phyloP scores from a whole-genome alignment of 306 rosid species.

The Castanea crenata region DNA sequence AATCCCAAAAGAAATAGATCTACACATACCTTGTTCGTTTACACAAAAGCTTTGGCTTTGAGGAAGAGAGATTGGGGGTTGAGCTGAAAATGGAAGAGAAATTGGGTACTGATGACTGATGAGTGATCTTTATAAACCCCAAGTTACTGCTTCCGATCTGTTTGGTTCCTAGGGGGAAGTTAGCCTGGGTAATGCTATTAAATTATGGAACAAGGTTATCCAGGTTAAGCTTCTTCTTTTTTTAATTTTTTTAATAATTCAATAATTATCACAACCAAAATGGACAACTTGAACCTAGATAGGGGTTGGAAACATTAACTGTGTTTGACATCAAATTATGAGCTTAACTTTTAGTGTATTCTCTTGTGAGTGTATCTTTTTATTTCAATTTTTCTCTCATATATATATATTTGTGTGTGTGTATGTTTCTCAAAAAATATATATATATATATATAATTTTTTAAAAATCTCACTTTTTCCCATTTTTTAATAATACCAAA shows the following conservation, averaged over 20 bases:
- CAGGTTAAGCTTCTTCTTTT: not conserved
- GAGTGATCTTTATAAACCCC: slow-evolving; percentile 19
- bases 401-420: no score
- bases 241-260: no score
- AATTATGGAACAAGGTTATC: not conserved
- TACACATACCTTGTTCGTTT: not conserved
- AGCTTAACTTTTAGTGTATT: no score
- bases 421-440: no score
- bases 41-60: not conserved
- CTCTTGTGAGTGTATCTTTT: no score
- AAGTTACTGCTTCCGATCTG: slow-evolving; percentile 21
- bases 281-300: no score
- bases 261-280: no score
- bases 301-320: no score
- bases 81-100: slow-evolving; percentile 30
- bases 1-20: not conserved
- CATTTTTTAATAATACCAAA: no score
- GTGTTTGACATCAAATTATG: fast-evolving
- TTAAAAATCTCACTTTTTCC: no score
- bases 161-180: slow-evolving; percentile 18
- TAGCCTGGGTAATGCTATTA: not conserved
- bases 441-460: no score
- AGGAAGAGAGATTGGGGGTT: not conserved
- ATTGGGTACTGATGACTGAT: slow-evolving; percentile 11
- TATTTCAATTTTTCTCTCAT: no score